These are phyloP conservation scores for Lipomyces yamanashiensis DNA, from an alignment of 805 yeast genomes.

Conservation along the genomic window DNA sequence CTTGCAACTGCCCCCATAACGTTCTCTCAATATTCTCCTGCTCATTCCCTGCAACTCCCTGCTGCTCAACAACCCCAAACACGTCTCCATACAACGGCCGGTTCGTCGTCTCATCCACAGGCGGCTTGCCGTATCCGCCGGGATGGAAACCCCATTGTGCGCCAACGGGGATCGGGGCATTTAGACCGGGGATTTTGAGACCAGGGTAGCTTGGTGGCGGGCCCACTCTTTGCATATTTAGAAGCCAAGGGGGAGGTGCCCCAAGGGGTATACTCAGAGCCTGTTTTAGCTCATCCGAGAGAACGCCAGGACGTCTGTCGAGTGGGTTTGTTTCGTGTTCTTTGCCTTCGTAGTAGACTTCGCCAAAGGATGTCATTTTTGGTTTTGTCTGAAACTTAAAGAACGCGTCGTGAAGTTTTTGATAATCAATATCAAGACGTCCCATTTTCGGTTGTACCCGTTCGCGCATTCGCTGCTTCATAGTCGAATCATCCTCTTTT, in stretches of 20 bases:
- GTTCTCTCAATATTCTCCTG: slow-evolving; percentile 37
- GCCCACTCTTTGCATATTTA: slow-evolving; percentile 69
- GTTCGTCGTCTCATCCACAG: slow-evolving; percentile 44
- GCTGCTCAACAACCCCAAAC: slow-evolving; percentile 37
- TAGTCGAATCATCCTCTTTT: slow-evolving; percentile 48
- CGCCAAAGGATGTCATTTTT: slow-evolving; percentile 70
- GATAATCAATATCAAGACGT: slow-evolving; percentile 81
- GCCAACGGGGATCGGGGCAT: slow-evolving; percentile 50
- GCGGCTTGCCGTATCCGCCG: slow-evolving; percentile 50
- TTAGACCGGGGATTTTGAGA: slow-evolving; percentile 60
- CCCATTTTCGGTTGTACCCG: slow-evolving; percentile 90
- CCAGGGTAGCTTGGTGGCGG: slow-evolving; percentile 83
- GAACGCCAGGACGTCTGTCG: slow-evolving; percentile 65
- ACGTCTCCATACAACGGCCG: slow-evolving; percentile 47
- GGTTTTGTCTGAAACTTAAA: slow-evolving; percentile 83
- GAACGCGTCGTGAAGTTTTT: slow-evolving; percentile 80
- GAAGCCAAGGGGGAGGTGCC: slow-evolving; percentile 79
- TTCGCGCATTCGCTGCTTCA: slow-evolving; percentile 78
- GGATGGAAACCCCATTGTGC: slow-evolving; percentile 50
- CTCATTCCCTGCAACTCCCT: slow-evolving; percentile 19
- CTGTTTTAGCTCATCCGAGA: slow-evolving; percentile 62
- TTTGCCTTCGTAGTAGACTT: slow-evolving; percentile 77
- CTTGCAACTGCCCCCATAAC: slow-evolving; percentile 48
- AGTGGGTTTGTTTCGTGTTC: slow-evolving; percentile 54
- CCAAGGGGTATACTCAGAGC: slow-evolving; percentile 72